Conservation (phyloP, 306 rosid species). For the Rosa lucieae region DNA sequence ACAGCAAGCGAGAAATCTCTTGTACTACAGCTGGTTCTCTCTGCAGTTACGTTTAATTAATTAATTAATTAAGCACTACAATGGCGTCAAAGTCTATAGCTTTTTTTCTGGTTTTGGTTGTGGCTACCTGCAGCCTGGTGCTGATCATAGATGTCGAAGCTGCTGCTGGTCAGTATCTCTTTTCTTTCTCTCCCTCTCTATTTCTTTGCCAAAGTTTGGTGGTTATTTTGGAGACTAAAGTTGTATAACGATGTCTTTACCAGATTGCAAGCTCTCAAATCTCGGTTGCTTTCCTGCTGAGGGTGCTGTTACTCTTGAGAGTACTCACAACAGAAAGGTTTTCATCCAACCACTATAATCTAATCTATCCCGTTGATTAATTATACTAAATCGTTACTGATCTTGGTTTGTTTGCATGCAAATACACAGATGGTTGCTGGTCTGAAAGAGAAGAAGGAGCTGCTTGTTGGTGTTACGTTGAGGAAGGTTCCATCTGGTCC, state of each 20-base stretch:
- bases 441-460: not conserved
- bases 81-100: not conserved
- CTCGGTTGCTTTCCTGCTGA: not conserved
- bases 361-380: not conserved
- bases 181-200: not conserved
- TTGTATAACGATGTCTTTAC: not conserved
- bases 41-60: not conserved
- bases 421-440: not conserved
- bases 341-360: not conserved
- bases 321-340: not conserved
- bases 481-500: constrained; percentile 12
- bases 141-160: not conserved
- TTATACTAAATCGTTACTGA: not conserved
- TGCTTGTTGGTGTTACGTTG: not conserved
- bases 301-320: not conserved
- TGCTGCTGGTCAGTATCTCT: not conserved
- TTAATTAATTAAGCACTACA: not conserved
- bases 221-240: not conserved
- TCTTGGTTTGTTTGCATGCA: not conserved
- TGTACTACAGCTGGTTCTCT: not conserved
- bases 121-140: not conserved
- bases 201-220: not conserved
- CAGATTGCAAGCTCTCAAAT: not conserved
- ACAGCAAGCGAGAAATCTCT: not conserved
- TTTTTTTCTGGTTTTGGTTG: not conserved